phyloP scores from a whole-genome alignment of 371 early-diverging fungal species.

The Mortierella sp. region DNA sequence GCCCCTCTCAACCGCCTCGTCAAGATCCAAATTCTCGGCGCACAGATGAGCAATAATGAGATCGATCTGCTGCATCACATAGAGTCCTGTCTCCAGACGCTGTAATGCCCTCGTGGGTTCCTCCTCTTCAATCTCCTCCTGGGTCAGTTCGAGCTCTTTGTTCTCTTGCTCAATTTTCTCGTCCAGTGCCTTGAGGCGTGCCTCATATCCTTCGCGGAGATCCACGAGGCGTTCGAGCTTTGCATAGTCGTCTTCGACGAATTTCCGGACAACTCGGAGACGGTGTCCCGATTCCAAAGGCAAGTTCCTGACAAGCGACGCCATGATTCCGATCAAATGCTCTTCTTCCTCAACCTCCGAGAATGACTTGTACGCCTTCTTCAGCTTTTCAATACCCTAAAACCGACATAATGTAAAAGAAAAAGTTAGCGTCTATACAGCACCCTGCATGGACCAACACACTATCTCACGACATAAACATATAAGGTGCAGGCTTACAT shows the following conservation, averaged over 20 bases:
- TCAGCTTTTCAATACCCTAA: constrained; percentile 79
- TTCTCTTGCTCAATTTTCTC: constrained; percentile 62
- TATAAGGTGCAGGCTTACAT: constrained; percentile 55
- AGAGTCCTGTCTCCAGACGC: constrained; percentile 86
- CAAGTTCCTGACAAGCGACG: constrained; percentile 77
- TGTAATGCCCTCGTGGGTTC: constrained; percentile 68
- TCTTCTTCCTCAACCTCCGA: constrained; percentile 87
- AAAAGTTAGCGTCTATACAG: neutral
- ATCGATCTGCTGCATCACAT: constrained; percentile 85
- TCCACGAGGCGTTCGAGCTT: constrained; percentile 85
- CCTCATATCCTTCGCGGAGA: constrained; percentile 76
- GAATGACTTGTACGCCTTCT: constrained; percentile 74
- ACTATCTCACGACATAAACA: neutral
- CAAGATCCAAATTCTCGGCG: constrained; percentile 61
- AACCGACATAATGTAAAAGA: neutral
- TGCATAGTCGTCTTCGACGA: constrained; percentile 83
- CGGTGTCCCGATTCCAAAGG: constrained; percentile 72
- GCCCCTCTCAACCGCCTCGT: constrained; percentile 5
- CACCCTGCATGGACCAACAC: neutral
- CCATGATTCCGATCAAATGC: constrained; percentile 85
- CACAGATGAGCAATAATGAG: constrained; percentile 74
- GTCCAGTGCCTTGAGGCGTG: constrained; percentile 68
- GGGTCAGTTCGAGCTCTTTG: constrained; percentile 65
- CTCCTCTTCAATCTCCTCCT: constrained; percentile 71
- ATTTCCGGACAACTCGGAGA: constrained; percentile 86